phyloP scores from a whole-genome alignment of 106 monocot species.

The Dioscorea dumetorum region DNA sequence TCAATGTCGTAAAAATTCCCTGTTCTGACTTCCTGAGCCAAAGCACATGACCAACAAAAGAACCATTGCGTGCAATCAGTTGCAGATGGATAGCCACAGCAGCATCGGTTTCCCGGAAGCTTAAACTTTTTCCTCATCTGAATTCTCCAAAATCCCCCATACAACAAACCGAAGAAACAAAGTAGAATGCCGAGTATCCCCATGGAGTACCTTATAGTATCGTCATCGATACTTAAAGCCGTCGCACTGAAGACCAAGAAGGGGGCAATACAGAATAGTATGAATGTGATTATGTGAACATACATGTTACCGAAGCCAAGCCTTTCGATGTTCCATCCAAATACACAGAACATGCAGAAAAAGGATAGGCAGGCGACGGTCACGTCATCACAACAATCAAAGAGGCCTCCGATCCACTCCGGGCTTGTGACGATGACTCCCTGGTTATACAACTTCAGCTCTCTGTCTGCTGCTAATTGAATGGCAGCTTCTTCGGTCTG shows the following conservation, averaged over 20 bases:
- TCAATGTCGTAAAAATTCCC: slow-evolving; percentile 46
- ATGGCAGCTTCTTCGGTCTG: background rate
- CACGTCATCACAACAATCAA: slow-evolving; percentile 15
- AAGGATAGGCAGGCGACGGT: slow-evolving; percentile 5
- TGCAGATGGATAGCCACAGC: slow-evolving; percentile 17
- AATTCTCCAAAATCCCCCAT: slow-evolving; percentile 6
- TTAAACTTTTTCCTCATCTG: slow-evolving; percentile 60
- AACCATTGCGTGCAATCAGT: slow-evolving; percentile 45
- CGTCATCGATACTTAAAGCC: background rate
- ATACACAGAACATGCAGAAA: slow-evolving; percentile 31
- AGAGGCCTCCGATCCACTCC: slow-evolving; percentile 15
- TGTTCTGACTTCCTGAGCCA: slow-evolving; percentile 61
- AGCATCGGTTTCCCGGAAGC: slow-evolving; percentile 23
- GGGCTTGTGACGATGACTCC: slow-evolving; percentile 8
- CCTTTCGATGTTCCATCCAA: slow-evolving; percentile 35
- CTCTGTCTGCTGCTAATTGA: background rate
- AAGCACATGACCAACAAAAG: slow-evolving; percentile 42
- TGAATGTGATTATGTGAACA: background rate
- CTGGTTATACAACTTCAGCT: background rate
- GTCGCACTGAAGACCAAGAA: background rate
- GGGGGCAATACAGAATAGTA: slow-evolving; percentile 4
- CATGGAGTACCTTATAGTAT: background rate
- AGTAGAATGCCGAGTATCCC: background rate
- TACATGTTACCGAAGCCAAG: slow-evolving; percentile 29
- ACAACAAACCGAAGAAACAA: background rate